Conservation (phyloP, 352 stramenopile genomes). For the Pythium pectinolyticum region DNA sequence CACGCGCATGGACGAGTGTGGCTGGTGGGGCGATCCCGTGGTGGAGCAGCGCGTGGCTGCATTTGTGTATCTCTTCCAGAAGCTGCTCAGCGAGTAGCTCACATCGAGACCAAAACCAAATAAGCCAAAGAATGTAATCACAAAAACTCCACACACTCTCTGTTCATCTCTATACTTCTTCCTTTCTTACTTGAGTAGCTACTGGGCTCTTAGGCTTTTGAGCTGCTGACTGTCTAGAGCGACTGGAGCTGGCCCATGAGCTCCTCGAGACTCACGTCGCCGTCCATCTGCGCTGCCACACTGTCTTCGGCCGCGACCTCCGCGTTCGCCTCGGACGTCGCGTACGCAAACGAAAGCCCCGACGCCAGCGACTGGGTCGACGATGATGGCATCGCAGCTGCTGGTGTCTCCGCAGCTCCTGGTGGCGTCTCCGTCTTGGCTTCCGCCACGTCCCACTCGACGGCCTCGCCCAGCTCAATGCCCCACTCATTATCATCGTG, state of each 20-base stretch:
- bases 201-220: too few species aligned
- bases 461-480: slow-evolving; percentile 63
- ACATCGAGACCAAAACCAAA: neutral
- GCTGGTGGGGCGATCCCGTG: slow-evolving; percentile 34
- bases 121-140: neutral
- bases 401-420: neutral
- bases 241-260: slow-evolving; percentile 82
- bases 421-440: slow-evolving; percentile 9
- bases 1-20: slow-evolving; percentile 37
- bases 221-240: slow-evolving; percentile 42
- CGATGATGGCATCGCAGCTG: too few species aligned
- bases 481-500: slow-evolving; percentile 88
- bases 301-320: slow-evolving; percentile 23
- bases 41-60: slow-evolving; percentile 36
- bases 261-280: slow-evolving; percentile 66
- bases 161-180: neutral
- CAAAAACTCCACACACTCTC: neutral
- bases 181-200: slow-evolving; percentile 1
- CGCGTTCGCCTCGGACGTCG: slow-evolving; percentile 8
- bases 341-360: slow-evolving; percentile 63
- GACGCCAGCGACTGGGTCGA: slow-evolving; percentile 39
- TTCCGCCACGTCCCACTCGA: slow-evolving; percentile 18
- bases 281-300: slow-evolving; percentile 25
- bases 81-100: slow-evolving; percentile 32
- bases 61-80: slow-evolving; percentile 44